A percentile compares a stretch with the other conserved stretches of the same genome.
These are phyloP conservation scores for Lachnellula hyalina DNA, from an alignment of 2,329 filamentous ascomycete genomes.

Conservation along the genomic window DNA sequence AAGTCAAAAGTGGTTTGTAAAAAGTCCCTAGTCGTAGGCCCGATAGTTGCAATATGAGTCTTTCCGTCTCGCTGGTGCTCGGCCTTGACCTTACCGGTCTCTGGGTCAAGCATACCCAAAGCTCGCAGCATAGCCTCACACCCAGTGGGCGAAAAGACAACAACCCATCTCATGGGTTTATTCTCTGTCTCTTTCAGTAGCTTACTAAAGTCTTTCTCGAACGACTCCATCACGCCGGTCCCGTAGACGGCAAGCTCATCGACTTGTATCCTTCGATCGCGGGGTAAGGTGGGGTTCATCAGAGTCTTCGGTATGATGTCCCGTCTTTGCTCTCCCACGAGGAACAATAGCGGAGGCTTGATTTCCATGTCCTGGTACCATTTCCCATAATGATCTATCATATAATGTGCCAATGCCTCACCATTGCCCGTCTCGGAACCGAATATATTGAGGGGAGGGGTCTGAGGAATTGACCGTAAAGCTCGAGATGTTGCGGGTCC, in stretches of 20 bases:
- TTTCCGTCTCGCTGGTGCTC: constrained; percentile 30
- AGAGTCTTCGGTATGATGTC: constrained; percentile 85
- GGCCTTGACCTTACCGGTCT: constrained; percentile 36
- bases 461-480: constrained; percentile 50
- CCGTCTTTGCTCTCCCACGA: constrained; percentile 82
- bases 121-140: constrained; percentile 55
- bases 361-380: constrained; percentile 39
- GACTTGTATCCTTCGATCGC: constrained; percentile 54
- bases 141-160: constrained; percentile 66
- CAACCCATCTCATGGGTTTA: constrained; percentile 57
- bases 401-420: constrained; percentile 70
- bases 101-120: constrained; percentile 46
- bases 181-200: constrained; percentile 43
- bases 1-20: constrained; percentile 60
- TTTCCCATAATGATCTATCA: constrained; percentile 68
- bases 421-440: constrained; percentile 83
- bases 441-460: constrained; percentile 56
- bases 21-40: constrained; percentile 82
- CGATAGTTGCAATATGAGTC: constrained; percentile 78
- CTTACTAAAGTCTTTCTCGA: constrained; percentile 59
- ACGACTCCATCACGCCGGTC: constrained; percentile 75
- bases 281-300: constrained; percentile 49
- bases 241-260: constrained; percentile 82
- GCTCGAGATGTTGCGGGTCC: constrained; percentile 76
- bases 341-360: constrained; percentile 69